Percentiles rank a stretch among this genome's conserved stretches.
phyloP scores from a whole-genome alignment of 306 rosid genomes.

The Hylodesmum podocarpum region DNA sequence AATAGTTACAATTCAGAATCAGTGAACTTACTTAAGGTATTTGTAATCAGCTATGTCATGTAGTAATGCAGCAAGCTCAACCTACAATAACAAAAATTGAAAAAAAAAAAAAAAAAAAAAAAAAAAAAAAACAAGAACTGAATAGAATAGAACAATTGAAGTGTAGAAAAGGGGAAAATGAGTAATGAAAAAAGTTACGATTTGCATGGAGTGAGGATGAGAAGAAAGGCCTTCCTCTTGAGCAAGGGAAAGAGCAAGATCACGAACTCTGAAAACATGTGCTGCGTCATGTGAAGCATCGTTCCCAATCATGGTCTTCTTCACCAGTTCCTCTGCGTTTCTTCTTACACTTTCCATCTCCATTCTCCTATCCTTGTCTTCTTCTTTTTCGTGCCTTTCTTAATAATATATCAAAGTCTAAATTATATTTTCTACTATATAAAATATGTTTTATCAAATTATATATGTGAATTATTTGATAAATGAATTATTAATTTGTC shows the following conservation, averaged over 20 bases:
- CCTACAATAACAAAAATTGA: constrained; percentile 36
- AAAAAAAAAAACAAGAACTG: too few relatives aligned
- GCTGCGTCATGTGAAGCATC: constrained; percentile 88
- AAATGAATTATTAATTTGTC: too few relatives aligned
- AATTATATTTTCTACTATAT: too few relatives aligned
- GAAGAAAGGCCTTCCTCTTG: constrained; percentile 73
- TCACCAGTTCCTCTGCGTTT: constrained; percentile 75
- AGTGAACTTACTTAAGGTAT: constrained; percentile 73
- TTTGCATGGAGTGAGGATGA: constrained; percentile 60
- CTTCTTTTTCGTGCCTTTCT: too few relatives aligned
- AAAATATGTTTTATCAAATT: too few relatives aligned
- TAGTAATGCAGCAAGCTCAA: constrained; percentile 89
- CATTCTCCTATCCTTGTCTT: not conserved
- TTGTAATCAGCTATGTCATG: constrained; percentile 93
- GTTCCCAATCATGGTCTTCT: constrained; percentile 63
- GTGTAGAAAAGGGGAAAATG: not conserved
- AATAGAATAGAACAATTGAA: too few relatives aligned
- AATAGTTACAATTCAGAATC: too few relatives aligned
- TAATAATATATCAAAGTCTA: too few relatives aligned
- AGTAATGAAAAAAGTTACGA: constrained; percentile 38
- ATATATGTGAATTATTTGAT: too few relatives aligned
- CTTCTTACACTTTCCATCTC: constrained; percentile 39
- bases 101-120: not conserved
- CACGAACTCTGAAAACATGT: constrained; percentile 87
- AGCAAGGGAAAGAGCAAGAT: constrained; percentile 84